phyloP scores from a whole-genome alignment of 2,329 filamentous ascomycete genomes.

The Chaetomium sp. region DNA sequence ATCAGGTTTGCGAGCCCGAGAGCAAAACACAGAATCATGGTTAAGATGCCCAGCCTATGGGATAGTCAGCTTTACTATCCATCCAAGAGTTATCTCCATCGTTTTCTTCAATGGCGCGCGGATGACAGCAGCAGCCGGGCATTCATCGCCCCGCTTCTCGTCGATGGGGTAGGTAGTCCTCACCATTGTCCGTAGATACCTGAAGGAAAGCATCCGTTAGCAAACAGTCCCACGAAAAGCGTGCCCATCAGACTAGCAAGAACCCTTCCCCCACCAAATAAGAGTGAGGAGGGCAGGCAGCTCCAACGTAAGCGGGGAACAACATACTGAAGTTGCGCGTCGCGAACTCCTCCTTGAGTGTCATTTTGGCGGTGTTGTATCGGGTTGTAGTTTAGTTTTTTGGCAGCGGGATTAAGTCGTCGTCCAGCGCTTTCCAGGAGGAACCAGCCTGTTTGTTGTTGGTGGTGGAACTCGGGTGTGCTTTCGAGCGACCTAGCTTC shows the following conservation, averaged over 20 bases:
- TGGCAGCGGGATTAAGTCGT: no score
- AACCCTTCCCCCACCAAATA: neutral
- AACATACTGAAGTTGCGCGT: constrained; percentile 68
- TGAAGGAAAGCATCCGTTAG: constrained; percentile 32
- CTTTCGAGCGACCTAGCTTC: no score
- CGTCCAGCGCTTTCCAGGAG: no score
- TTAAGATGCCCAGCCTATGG: constrained; percentile 60
- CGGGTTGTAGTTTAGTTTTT: no score
- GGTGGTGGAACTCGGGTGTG: no score
- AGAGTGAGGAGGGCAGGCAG: neutral
- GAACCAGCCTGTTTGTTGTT: no score
- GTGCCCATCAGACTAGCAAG: neutral
- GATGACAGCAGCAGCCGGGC: neutral
- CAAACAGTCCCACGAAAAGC: neutral
- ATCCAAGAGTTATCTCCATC: neutral
- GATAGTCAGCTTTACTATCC: constrained; percentile 11
- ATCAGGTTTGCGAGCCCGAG: constrained; percentile 64
- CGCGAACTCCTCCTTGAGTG: constrained; percentile 65
- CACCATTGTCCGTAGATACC: constrained; percentile 74
- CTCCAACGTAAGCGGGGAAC: neutral
- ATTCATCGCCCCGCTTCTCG: neutral
- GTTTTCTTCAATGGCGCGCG: neutral
- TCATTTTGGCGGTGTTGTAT: constrained; percentile 46
- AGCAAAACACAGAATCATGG: constrained; percentile 65
- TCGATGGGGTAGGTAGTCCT: constrained; percentile 27